These are phyloP conservation scores for Juncus inflexus DNA, from an alignment of 176 grass and related monocot genomes.

Conservation along the genomic window DNA sequence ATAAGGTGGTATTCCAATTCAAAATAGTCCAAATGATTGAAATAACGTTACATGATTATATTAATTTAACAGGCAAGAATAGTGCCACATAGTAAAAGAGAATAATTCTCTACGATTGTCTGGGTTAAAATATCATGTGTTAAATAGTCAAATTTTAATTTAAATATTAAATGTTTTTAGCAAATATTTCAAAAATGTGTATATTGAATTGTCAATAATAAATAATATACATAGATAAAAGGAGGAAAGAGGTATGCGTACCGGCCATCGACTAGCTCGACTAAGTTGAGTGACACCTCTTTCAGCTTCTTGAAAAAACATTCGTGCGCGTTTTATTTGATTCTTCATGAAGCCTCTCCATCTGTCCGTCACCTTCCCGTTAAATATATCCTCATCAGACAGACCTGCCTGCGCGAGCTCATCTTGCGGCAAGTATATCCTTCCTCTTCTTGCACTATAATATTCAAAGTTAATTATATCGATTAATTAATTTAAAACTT, in stretches of 20 bases:
- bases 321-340: slow-evolving; percentile 60
- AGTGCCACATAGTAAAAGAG: too few relatives aligned
- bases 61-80: too few relatives aligned
- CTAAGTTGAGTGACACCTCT: slow-evolving; percentile 67
- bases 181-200: not conserved
- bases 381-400: slow-evolving; percentile 75
- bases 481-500: too few relatives aligned
- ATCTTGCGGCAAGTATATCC: slow-evolving; percentile 81
- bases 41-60: too few relatives aligned
- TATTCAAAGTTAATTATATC: too few relatives aligned
- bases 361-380: slow-evolving; percentile 53
- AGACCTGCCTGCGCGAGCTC: slow-evolving; percentile 67
- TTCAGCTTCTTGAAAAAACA: slow-evolving; percentile 70
- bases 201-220: not conserved
- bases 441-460: slow-evolving; percentile 62
- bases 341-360: slow-evolving; percentile 78
- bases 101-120: too few relatives aligned
- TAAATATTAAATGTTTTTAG: not conserved
- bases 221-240: slow-evolving; percentile 5
- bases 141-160: not conserved
- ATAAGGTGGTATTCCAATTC: too few relatives aligned
- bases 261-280: slow-evolving; percentile 91
- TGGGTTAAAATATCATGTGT: too few relatives aligned
- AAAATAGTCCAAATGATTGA: too few relatives aligned
- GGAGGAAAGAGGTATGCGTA: slow-evolving; percentile 25